phyloP scores from a whole-genome alignment of 768 basidiomycete genomes.

The Mycena rebaudengoi region DNA sequence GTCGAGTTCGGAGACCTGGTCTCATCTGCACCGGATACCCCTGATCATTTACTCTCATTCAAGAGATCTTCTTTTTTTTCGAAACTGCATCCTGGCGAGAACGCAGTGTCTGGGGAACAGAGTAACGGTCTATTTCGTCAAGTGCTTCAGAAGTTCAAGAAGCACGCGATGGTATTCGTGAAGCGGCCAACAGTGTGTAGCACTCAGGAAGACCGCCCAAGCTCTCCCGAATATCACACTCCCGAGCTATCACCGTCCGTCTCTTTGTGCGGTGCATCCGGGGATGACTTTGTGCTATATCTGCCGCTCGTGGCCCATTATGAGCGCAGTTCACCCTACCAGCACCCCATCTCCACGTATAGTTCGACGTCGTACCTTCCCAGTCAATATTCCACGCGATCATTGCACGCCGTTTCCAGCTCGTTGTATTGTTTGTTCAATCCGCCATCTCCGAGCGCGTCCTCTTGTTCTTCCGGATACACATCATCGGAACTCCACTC shows the following conservation, averaged over 20 bases:
- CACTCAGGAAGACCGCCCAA: neutral
- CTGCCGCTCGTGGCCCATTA: conserved; percentile 14
- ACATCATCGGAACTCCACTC: no score
- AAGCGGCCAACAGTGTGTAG: neutral
- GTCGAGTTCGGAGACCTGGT: conserved; percentile 22
- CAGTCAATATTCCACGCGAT: no score
- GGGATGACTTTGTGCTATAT: conserved; percentile 8
- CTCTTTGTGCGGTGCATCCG: neutral
- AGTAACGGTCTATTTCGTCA: neutral
- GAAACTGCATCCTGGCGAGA: neutral
- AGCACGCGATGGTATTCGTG: conserved; percentile 5
- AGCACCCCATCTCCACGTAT: no score
- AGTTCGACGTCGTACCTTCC: no score
- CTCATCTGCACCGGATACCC: conserved; percentile 16
- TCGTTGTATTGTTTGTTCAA: no score
- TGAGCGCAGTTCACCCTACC: conserved; percentile 13
- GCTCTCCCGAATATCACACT: conserved; percentile 9
- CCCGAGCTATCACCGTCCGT: conserved; percentile 2
- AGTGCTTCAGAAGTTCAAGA: conserved; percentile 13
- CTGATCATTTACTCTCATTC: neutral
- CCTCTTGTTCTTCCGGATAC: no score
- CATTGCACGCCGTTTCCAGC: no score
- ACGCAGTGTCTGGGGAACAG: neutral
- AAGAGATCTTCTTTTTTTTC: neutral
- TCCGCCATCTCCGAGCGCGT: no score